Conservation (phyloP, 768 basidiomycete genomes). For the Lanmaoa rubissima region DNA sequence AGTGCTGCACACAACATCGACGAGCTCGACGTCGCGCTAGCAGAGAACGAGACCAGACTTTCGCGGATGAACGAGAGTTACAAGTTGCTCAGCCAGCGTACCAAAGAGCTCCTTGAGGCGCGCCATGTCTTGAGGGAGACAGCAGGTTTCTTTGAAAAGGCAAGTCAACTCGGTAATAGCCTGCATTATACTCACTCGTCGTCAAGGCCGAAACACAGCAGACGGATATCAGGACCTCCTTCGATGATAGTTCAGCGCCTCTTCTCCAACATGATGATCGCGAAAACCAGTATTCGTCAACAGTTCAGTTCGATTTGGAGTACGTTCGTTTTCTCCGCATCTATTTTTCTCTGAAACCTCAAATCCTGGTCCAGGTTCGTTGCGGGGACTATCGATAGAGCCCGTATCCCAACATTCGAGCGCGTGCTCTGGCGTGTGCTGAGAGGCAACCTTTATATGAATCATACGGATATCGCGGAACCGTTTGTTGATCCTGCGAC, state of each 20-base stretch:
- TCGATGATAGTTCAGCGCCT: conserved; percentile 89
- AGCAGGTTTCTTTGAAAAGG: conserved; percentile 92
- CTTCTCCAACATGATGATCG: conserved; percentile 90
- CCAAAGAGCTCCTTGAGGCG: conserved; percentile 87
- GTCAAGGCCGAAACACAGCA: conserved; percentile 74
- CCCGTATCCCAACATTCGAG: conserved; percentile 90
- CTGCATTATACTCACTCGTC: conserved; percentile 7
- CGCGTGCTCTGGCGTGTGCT: conserved; percentile 97
- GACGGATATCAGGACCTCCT: conserved; percentile 78
- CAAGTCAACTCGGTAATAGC: conserved; percentile 29
- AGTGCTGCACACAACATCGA: conserved; percentile 92
- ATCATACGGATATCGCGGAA: conserved; percentile 91
- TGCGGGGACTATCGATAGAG: conserved; percentile 92
- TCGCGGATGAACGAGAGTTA: conserved; percentile 92
- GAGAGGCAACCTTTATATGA: conserved; percentile 98
- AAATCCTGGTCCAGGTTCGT: conserved; percentile 64
- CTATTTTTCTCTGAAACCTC: not conserved
- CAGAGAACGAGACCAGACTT: conserved; percentile 83
- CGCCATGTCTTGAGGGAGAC: conserved; percentile 94
- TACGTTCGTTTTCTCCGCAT: conserved; percentile 35
- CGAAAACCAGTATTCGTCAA: conserved; percentile 57
- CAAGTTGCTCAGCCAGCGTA: conserved; percentile 80
- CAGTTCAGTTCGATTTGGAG: conserved; percentile 85
- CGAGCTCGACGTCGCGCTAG: conserved; percentile 83
- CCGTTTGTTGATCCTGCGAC: conserved; percentile 88